Base-by-base conservation (phyloP, 1,284 basidiomycete genomes). In the Puccinia horiana region DNA sequence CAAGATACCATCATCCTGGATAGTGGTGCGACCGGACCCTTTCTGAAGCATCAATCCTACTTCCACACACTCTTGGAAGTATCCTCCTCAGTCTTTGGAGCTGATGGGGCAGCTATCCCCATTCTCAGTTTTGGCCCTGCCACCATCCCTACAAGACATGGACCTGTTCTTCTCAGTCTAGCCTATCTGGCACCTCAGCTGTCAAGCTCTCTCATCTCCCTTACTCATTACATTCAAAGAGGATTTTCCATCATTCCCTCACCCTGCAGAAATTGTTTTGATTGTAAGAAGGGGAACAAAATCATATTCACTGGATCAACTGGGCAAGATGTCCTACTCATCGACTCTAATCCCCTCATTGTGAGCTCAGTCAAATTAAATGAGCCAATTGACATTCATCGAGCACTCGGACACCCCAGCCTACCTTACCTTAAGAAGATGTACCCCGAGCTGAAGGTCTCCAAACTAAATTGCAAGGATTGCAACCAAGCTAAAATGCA, bases 321-420 rank as follows among this genome's bases (percentile, higher is more conserved):
- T n/a, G 29, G 20, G 35, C 2, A 14, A 26, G 32, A 63, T 23
- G 26, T 63, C 3, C 58, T 37, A 3, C 4, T 63, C 11, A 37
- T 63, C 18, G 29, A 63, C 58, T 23, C 6, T 6, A 63, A 63
- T 11, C 26, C 26, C 3, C 67, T 40, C n/a, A 26, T 29, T 2
- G 32, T 18, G 16, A 16, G n/a, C 8, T 2, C 5, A 16, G 67
- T 47, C 4, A 65, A 65, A 5, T 20, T 12, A 4, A 18, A 6
- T 18, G 2, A 4, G 9, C 12, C 67, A 9, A 16, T 70, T 6
- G 23, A 5, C 4, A 11, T 70, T 42, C 67, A 70, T 44, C 4
- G 42, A 16, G 67, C 67, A 9, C n/a, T 70, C 4, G 67, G 67
- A 6, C 67, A 70, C n/a, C 67, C 67, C n/a, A 70, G 67, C 37